phyloP scores from a whole-genome alignment of 1,139 yeast species.

The Nadsonia commutata region DNA sequence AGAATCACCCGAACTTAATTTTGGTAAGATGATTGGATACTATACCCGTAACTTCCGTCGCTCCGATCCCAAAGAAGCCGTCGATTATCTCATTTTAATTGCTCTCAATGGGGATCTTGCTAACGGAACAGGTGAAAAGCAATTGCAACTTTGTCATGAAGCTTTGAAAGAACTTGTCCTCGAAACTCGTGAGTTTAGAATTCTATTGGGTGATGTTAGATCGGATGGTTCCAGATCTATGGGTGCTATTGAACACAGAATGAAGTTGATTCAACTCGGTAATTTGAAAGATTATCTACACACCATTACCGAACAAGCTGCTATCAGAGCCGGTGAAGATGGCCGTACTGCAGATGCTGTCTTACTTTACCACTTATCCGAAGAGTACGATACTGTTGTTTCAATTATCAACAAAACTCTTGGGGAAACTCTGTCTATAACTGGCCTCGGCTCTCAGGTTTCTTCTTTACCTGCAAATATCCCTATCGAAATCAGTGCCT shows the following conservation, averaged over 20 bases:
- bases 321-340: conserved; percentile 78
- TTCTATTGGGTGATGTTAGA: conserved; percentile 67
- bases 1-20: conserved; percentile 19
- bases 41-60: conserved; percentile 69
- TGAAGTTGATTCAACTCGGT: conserved; percentile 46
- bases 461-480: conserved; percentile 13
- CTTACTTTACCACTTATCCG: conserved; percentile 71
- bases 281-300: conserved; percentile 41
- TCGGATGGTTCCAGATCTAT: conserved; percentile 65
- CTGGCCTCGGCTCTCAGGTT: conserved; percentile 42
- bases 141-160: conserved; percentile 50
- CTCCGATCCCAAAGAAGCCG: conserved; percentile 81
- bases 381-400: conserved; percentile 79
- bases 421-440: conserved; percentile 61
- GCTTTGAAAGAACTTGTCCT: conserved; percentile 73
- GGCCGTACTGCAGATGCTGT: conserved; percentile 83
- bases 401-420: conserved; percentile 58
- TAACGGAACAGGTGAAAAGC: conserved; percentile 14
- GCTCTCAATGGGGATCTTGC: conserved; percentile 33
- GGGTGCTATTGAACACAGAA: conserved; percentile 73
- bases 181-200: conserved; percentile 72
- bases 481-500: conserved; percentile 19
- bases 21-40: conserved; percentile 25
- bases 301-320: conserved; percentile 72
- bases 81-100: conserved; percentile 68